phyloP scores from a whole-genome alignment of 441 rosid species.

The Pelargonium australe region DNA sequence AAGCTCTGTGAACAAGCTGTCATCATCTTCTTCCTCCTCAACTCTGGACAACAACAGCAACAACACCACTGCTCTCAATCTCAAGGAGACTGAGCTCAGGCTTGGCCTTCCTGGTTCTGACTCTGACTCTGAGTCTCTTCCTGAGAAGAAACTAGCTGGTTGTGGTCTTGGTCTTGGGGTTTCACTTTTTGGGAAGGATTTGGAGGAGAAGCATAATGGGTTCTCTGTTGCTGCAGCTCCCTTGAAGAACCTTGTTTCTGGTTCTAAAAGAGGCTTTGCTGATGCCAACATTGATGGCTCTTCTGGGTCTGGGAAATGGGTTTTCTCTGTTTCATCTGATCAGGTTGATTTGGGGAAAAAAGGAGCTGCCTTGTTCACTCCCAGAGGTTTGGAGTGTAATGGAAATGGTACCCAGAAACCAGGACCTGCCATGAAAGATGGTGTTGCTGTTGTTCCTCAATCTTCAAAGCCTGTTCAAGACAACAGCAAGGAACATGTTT shows the following conservation, averaged over 20 bases:
- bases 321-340: slow-evolving; percentile 29
- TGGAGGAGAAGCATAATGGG: slow-evolving; percentile 28
- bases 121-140: slow-evolving; percentile 16
- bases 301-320: slow-evolving; percentile 34
- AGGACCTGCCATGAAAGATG: slow-evolving; percentile 26
- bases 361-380: slow-evolving; percentile 38
- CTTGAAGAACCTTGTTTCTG: slow-evolving; percentile 36
- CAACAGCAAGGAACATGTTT: slow-evolving; percentile 27
- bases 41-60: slow-evolving; percentile 11
- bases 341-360: slow-evolving; percentile 37
- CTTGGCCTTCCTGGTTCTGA: slow-evolving; percentile 59
- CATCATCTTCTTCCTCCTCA: slow-evolving; percentile 33
- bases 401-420: slow-evolving; percentile 24
- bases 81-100: slow-evolving; percentile 56
- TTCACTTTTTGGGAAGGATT: slow-evolving; percentile 47
- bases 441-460: slow-evolving; percentile 23
- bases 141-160: slow-evolving; percentile 33
- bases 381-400: slow-evolving; percentile 29
- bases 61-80: slow-evolving; percentile 12
- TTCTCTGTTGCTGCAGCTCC: slow-evolving; percentile 23
- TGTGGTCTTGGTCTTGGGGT: slow-evolving; percentile 16
- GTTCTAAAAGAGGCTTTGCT: slow-evolving; percentile 56
- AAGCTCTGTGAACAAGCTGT: slow-evolving; percentile 34
- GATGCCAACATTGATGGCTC: slow-evolving; percentile 42
- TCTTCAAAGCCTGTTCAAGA: slow-evolving; percentile 35